Evolutionary conservation across 2,329 filamentous ascomycete genomes (phyloP).

Genomic region (Colletotrichum melonis): DNA sequence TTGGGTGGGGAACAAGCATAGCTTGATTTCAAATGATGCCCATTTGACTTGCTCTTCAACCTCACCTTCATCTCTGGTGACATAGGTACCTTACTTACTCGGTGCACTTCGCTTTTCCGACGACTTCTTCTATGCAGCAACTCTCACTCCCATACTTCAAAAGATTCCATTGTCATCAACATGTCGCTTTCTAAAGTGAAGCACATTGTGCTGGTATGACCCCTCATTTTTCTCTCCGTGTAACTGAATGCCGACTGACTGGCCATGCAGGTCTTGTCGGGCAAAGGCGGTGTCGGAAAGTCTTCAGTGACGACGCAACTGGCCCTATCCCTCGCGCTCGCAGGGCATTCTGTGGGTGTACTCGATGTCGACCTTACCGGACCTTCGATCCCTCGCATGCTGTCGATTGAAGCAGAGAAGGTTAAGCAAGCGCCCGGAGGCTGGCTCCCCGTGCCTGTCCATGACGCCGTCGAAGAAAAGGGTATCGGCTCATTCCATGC

Average conservation of each 20-base stretch:
- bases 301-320: slow-evolving; percentile 98
- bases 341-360: slow-evolving; percentile 90
- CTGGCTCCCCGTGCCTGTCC: slow-evolving; percentile 90
- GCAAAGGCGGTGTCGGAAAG: slow-evolving; percentile 98
- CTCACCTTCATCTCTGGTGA: neutral
- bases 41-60: slow-evolving; percentile 10
- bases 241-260: neutral
- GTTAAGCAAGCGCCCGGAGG: slow-evolving; percentile 92
- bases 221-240: slow-evolving; percentile 11
- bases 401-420: slow-evolving; percentile 88
- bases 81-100: neutral
- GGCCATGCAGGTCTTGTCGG: slow-evolving; percentile 78
- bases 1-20: slow-evolving; percentile 19
- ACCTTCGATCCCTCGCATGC: slow-evolving; percentile 94
- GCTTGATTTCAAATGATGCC: slow-evolving; percentile 28
- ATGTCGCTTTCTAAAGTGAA: slow-evolving; percentile 80
- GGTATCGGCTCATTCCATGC: slow-evolving; percentile 76
- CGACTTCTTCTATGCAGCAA: neutral
- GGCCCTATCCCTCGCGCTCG: slow-evolving; percentile 86
- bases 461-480: slow-evolving; percentile 65
- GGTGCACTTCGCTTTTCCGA: neutral
- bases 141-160: neutral
- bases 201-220: slow-evolving; percentile 78
- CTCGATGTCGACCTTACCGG: slow-evolving; percentile 97
- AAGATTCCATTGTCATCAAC: neutral